Conservation (phyloP, 176 grass and related monocot species). For the Typha latifolia region DNA sequence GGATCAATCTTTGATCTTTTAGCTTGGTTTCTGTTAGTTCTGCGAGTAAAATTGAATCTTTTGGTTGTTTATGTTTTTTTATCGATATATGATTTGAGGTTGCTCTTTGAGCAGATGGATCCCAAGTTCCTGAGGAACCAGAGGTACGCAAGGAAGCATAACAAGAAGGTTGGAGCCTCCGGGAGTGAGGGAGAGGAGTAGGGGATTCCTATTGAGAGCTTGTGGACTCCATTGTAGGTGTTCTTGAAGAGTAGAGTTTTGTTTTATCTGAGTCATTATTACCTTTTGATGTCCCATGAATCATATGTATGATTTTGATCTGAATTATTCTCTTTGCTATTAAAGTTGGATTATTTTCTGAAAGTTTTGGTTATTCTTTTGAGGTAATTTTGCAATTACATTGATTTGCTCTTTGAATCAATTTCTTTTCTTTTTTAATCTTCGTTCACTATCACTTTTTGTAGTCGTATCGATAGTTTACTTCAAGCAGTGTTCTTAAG, state of each 20-base stretch:
- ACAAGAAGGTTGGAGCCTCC: conserved; percentile 37
- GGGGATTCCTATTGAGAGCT: not conserved
- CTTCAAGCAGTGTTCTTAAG: no score
- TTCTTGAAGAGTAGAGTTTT: not conserved
- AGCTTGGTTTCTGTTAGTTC: not conserved
- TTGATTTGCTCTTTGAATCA: not conserved
- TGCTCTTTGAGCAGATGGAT: conserved; percentile 31
- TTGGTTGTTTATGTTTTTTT: not conserved
- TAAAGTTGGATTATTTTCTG: not conserved
- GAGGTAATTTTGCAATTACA: not conserved
- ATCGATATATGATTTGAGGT: not conserved
- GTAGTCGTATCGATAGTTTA: not conserved
- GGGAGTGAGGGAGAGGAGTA: conserved; percentile 23
- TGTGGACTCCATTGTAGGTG: not conserved
- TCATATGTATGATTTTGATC: not conserved
- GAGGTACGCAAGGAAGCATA: conserved; percentile 62
- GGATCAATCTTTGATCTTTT: not conserved
- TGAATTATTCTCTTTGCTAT: not conserved
- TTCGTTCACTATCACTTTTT: not conserved
- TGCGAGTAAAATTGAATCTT: not conserved
- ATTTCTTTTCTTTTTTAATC: not conserved
- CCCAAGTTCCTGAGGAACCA: conserved; percentile 63
- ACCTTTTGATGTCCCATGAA: not conserved
- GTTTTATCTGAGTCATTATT: not conserved
- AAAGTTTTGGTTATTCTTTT: not conserved